These are phyloP conservation scores for Capsaspora owczarzaki DNA, from an alignment of 78 protist species.

Conservation along the genomic window DNA sequence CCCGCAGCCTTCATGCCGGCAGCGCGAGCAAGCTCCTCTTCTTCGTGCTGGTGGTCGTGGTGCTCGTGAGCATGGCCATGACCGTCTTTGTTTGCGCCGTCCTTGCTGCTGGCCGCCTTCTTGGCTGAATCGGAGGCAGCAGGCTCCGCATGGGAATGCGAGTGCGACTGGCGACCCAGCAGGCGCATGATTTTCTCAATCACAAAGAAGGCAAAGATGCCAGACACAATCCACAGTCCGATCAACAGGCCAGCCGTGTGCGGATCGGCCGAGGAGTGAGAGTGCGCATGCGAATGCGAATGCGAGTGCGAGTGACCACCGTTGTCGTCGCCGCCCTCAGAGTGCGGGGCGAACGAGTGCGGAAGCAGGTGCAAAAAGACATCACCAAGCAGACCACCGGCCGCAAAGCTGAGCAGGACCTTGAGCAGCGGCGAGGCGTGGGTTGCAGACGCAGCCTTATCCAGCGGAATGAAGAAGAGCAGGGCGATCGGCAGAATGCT, in stretches of 20 bases:
- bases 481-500: not conserved
- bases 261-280: no score
- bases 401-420: slow-evolving; percentile 40
- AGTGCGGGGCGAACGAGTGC: slow-evolving; percentile 16
- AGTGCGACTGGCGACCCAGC: no score
- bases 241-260: no score
- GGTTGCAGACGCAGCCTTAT: not conserved
- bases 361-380: slow-evolving; percentile 68
- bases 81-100: slow-evolving; percentile 13
- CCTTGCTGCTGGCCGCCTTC: no score
- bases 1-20: not conserved
- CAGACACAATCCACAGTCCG: no score
- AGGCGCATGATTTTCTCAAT: no score
- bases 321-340: not conserved
- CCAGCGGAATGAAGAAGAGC: not conserved
- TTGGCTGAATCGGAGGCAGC: no score
- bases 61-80: slow-evolving; percentile 19
- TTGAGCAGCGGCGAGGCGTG: not conserved
- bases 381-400: slow-evolving; percentile 66
- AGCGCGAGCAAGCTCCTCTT: not conserved
- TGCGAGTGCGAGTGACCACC: slow-evolving; percentile 11
- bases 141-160: no score
- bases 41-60: slow-evolving; percentile 8
- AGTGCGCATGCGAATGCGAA: slow-evolving; percentile 11
- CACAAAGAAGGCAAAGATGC: no score